Conservation (phyloP, 495 filamentous ascomycete genomes). For the Pseudoneurospora amorphoporcata region DNA sequence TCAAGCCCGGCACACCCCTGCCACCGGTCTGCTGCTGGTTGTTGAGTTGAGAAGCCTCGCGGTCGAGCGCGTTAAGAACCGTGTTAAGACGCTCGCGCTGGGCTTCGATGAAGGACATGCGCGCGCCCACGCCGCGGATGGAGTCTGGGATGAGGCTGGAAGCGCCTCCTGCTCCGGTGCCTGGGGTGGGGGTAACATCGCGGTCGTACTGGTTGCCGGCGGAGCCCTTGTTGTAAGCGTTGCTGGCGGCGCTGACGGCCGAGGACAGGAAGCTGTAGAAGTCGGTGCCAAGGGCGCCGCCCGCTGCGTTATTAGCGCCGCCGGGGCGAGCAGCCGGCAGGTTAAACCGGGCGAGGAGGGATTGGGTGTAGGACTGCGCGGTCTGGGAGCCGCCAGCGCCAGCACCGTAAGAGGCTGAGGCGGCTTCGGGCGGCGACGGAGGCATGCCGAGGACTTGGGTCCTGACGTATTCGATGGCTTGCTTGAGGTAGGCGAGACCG, state of each 20-base stretch:
- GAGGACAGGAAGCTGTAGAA: constrained; percentile 69
- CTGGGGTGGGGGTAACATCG: constrained; percentile 40
- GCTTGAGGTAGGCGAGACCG: constrained; percentile 73
- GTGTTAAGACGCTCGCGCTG: constrained; percentile 64
- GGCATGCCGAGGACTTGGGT: constrained; percentile 63
- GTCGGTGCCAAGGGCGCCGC: constrained; percentile 42
- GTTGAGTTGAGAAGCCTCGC: constrained; percentile 48
- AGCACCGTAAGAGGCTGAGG: constrained; percentile 24
- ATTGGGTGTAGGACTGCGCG: constrained; percentile 65
- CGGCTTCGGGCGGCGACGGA: constrained; percentile 34
- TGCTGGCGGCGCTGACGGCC: constrained; percentile 42
- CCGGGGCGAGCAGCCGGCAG: constrained; percentile 47
- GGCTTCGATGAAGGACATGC: constrained; percentile 56
- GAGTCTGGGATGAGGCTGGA: constrained; percentile 57
- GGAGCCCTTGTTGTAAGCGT: neutral
- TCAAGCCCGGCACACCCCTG: constrained; percentile 19
- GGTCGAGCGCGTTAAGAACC: constrained; percentile 62
- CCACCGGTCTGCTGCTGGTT: constrained; percentile 19
- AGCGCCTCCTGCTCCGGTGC: neutral
- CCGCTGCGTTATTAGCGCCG: constrained; percentile 15
- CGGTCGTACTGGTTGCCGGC: constrained; percentile 1
- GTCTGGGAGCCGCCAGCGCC: constrained; percentile 22
- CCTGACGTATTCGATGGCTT: constrained; percentile 62
- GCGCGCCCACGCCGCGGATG: constrained; percentile 51
- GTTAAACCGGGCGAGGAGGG: constrained; percentile 73